Base-by-base conservation (phyloP, 2,329 filamentous ascomycete genomes). In the Bipolaris cookei region DNA sequence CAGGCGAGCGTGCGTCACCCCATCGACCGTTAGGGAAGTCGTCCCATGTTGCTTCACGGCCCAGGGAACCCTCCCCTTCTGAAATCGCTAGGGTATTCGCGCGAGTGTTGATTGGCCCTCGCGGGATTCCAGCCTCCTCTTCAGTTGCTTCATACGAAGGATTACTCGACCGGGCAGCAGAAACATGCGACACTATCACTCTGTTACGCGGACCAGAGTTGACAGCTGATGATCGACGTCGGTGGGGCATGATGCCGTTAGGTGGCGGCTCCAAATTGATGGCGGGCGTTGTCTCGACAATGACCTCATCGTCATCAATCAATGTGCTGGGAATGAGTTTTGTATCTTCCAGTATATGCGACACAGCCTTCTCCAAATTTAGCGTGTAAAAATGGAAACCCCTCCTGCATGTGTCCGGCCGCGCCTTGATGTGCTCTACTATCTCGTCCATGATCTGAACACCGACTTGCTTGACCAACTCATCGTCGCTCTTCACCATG, bases 351-450 rank as follows among this genome's bases (percentile, higher is more conserved):
- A 98, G 78, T 59, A 98, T 94, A 69, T 97, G 95, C 0, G 93
- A 91, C 2, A 99, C 93, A 0, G 92, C 91, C 78, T 98, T 99
- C 76, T 98, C 94, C 30, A 98, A 82, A 73, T 99, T 99, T 49
- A 99, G 82, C 0, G 95, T 98, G 77, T 97, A 99, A 78, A 99
- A 98, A 74, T 99, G 95, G 77, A 97, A 97, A 5, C 95, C 95
- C 67, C 87, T 64, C 50, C 52, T 65, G 14, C 58, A 63, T 1
- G 57, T 58, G 28, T 67, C 67, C 71, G 75, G 80, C 68, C 86
- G 86, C 63, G 88, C 81, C 76, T 89, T 90, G 72, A 98, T 86
- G 68, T 88, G 86, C 62, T 91, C 87, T 14, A 98, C 86, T 45
- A 98, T 86, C 70, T 97, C 92, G 69, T 87, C 88, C 57, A 99